These are phyloP conservation scores for Thalassiosira sp. DNA, from an alignment of 352 stramenopile species.

Conservation along the genomic window DNA sequence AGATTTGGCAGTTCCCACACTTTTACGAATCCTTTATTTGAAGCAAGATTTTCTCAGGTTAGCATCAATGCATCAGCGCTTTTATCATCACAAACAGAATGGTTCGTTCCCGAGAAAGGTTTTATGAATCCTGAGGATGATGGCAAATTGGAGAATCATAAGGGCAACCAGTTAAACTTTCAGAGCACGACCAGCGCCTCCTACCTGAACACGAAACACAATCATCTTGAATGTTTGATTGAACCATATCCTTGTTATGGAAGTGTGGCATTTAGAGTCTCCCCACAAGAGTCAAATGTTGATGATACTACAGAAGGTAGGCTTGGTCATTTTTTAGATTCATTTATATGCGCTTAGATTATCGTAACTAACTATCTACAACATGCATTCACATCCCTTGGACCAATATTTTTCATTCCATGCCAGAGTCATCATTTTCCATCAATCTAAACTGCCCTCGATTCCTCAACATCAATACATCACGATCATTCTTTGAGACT, in stretches of 20 bases:
- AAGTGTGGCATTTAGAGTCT: constrained; percentile 40
- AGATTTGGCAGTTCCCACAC: constrained; percentile 48
- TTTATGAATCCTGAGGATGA: background rate
- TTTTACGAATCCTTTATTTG: constrained; percentile 44
- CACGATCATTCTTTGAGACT: constrained; percentile 42
- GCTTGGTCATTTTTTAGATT: background rate
- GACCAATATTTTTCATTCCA: background rate
- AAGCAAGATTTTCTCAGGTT: constrained; percentile 35
- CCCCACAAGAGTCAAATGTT: constrained; percentile 13
- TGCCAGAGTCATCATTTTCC: background rate
- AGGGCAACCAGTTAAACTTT: constrained; percentile 48
- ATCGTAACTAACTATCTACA: too few relatives aligned
- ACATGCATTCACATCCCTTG: background rate
- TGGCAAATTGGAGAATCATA: background rate
- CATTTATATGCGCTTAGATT: background rate
- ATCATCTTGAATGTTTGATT: constrained; percentile 63
- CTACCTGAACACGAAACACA: constrained; percentile 66
- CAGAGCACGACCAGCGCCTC: constrained; percentile 31
- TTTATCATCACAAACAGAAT: constrained; percentile 32
- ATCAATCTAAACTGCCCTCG: background rate
- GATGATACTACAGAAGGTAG: background rate
- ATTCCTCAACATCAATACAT: constrained; percentile 22
- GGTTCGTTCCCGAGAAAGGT: constrained; percentile 23
- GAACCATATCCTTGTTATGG: constrained; percentile 59
- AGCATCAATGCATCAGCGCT: constrained; percentile 29